Evolutionary conservation across 179 eudicot genomes (phyloP).

Genomic region (Sideroxylon spinosum): DNA sequence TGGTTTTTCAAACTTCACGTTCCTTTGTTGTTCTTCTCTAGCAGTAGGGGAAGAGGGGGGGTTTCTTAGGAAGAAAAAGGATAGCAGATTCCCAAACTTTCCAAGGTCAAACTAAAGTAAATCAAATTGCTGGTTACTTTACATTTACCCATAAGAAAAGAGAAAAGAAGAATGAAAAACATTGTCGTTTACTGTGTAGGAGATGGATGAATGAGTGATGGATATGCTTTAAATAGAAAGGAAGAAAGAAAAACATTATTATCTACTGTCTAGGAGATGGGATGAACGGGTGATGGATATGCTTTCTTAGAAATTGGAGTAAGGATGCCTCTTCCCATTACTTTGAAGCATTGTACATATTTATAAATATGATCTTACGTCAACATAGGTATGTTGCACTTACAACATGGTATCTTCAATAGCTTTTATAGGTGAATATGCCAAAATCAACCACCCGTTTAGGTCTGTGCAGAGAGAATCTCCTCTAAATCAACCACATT

Average conservation of each 20-base stretch:
- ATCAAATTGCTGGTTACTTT: background rate
- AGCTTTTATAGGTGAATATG: background rate
- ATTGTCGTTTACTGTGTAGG: too few relatives aligned
- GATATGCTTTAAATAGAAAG: background rate
- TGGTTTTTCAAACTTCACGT: background rate
- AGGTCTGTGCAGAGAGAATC: too few relatives aligned
- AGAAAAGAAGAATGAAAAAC: too few relatives aligned
- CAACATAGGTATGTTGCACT: background rate
- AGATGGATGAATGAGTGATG: too few relatives aligned
- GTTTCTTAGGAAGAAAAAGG: too few relatives aligned
- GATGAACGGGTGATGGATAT: background rate
- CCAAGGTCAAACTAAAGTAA: background rate
- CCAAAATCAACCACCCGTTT: background rate
- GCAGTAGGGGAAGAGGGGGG: too few relatives aligned
- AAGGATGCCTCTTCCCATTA: background rate
- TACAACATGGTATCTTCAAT: background rate
- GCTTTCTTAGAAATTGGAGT: background rate
- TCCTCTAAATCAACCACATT: too few relatives aligned
- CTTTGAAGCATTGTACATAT: background rate
- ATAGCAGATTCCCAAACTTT: background rate
- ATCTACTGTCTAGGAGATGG: background rate
- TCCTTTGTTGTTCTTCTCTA: too few relatives aligned
- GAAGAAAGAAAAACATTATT: background rate
- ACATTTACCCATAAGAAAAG: background rate
- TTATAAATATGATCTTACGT: background rate